These are phyloP conservation scores for Colletotrichum sp. DNA, from an alignment of 2,329 filamentous ascomycete genomes.

Conservation along the genomic window DNA sequence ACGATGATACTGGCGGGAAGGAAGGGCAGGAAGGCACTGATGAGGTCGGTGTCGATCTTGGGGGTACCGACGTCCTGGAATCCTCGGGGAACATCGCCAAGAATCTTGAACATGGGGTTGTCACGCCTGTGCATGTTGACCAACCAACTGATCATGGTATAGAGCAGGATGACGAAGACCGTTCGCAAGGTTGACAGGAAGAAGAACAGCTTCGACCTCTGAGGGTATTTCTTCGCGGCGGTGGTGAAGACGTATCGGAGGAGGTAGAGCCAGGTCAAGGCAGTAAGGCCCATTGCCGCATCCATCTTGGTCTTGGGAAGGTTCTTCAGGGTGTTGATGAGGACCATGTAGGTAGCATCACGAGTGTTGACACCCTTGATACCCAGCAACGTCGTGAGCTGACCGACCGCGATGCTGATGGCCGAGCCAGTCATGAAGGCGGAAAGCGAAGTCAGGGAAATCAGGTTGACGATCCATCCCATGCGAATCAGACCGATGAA, in stretches of 20 bases:
- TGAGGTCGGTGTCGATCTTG: constrained; percentile 66
- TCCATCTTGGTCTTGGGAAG: constrained; percentile 74
- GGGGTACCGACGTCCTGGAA: constrained; percentile 84
- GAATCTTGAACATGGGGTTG: constrained; percentile 73
- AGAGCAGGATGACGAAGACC: constrained; percentile 88
- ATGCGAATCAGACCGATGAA: constrained; percentile 79
- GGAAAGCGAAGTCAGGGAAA: constrained; percentile 86
- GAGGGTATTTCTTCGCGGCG: constrained; percentile 72
- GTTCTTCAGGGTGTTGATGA: constrained; percentile 82
- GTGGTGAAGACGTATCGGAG: constrained; percentile 71
- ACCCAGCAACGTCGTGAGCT: constrained; percentile 83
- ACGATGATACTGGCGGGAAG: constrained; percentile 90
- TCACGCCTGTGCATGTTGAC: constrained; percentile 73
- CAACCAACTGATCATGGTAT: constrained; percentile 88
- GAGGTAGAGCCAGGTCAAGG: constrained; percentile 77
- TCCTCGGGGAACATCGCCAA: constrained; percentile 79
- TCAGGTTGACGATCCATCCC: constrained; percentile 93
- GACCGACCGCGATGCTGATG: constrained; percentile 84
- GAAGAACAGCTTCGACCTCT: constrained; percentile 78
- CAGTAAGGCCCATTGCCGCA: constrained; percentile 86
- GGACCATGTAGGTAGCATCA: constrained; percentile 78
- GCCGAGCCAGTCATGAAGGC: constrained; percentile 98
- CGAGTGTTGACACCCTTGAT: constrained; percentile 77
- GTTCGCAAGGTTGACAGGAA: constrained; percentile 91
- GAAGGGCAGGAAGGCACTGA: constrained; percentile 72